Percentiles rank a stretch among this genome's conserved stretches.
Evolutionary conservation across 1,139 yeast genomes (phyloP).

Genomic region (Diutina ranongensis): DNA sequence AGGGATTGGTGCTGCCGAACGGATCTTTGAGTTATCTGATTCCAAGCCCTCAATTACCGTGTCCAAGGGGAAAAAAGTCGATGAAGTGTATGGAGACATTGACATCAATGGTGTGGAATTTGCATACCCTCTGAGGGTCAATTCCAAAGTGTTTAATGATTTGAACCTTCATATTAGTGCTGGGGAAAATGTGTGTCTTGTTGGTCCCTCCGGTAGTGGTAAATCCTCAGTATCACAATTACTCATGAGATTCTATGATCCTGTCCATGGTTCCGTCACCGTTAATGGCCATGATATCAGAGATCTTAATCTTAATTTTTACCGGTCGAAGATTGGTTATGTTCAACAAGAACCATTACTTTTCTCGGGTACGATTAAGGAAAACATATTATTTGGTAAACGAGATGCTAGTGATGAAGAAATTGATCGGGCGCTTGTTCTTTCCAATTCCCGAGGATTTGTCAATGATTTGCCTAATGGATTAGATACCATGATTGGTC

Average conservation of each 20-base stretch:
- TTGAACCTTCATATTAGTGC: slow-evolving; percentile 57
- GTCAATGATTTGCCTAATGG: slow-evolving; percentile 71
- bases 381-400: slow-evolving; percentile 72
- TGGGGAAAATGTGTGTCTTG: slow-evolving; percentile 87
- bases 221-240: slow-evolving; percentile 83
- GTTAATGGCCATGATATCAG: slow-evolving; percentile 64
- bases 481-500: slow-evolving; percentile 75
- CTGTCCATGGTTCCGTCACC: slow-evolving; percentile 48
- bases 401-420: slow-evolving; percentile 43
- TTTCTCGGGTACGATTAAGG: slow-evolving; percentile 81
- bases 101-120: slow-evolving; percentile 58
- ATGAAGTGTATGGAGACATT: slow-evolving; percentile 28
- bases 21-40: slow-evolving; percentile 80
- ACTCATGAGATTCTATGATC: slow-evolving; percentile 72
- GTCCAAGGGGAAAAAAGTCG: slow-evolving; percentile 41
- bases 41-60: slow-evolving; percentile 59
- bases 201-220: slow-evolving; percentile 95
- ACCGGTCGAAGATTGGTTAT: slow-evolving; percentile 68
- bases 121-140: slow-evolving; percentile 80
- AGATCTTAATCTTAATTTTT: slow-evolving; percentile 57
- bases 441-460: slow-evolving; percentile 71
- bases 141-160: slow-evolving; percentile 44
- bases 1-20: slow-evolving; percentile 92
- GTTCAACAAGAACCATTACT: slow-evolving; percentile 94
- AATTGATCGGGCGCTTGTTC: slow-evolving; percentile 58